These are phyloP conservation scores for Peronosclerospora sorghi DNA, from an alignment of 352 stramenopile species.

Conservation along the genomic window DNA sequence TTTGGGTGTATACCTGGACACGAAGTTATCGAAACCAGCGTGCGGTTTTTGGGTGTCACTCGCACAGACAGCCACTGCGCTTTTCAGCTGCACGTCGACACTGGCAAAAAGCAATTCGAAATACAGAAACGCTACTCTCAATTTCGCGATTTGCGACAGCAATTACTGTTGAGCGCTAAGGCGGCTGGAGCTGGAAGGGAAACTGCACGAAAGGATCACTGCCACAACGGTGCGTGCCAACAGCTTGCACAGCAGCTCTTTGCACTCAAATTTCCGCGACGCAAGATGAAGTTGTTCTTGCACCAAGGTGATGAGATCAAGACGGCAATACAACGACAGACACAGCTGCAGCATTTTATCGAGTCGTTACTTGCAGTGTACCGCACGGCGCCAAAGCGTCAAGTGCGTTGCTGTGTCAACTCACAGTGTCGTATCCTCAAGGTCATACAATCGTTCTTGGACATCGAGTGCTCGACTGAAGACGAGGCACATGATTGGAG, in stretches of 20 bases:
- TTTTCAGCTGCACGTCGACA: slow-evolving; percentile 50
- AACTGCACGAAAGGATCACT: slow-evolving; percentile 10
- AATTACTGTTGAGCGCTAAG: slow-evolving; percentile 25
- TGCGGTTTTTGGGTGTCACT: slow-evolving; percentile 37
- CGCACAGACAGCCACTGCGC: slow-evolving; percentile 28
- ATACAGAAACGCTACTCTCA: slow-evolving; percentile 63
- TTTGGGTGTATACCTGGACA: slow-evolving; percentile 19
- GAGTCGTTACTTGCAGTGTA: slow-evolving; percentile 43
- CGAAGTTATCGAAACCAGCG: slow-evolving; percentile 25
- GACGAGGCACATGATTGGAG: slow-evolving; percentile 17
- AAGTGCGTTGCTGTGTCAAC: slow-evolving; percentile 51
- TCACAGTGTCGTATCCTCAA: slow-evolving; percentile 31
- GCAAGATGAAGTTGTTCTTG: slow-evolving; percentile 22
- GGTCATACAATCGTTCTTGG: slow-evolving; percentile 39
- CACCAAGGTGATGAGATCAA: slow-evolving; percentile 19
- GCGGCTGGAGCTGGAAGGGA: not conserved
- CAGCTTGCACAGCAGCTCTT: slow-evolving; percentile 26
- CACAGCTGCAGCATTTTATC: slow-evolving; percentile 40
- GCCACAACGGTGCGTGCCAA: slow-evolving; percentile 31
- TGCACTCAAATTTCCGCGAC: slow-evolving; percentile 44
- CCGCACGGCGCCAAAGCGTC: slow-evolving; percentile 28
- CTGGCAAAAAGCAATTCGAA: slow-evolving; percentile 35
- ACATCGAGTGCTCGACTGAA: slow-evolving; percentile 19
- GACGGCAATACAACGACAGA: slow-evolving; percentile 24
- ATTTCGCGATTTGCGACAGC: slow-evolving; percentile 44